phyloP scores from a whole-genome alignment of 192 early-diverging fungal genomes.

The Allomyces arbusculus region DNA sequence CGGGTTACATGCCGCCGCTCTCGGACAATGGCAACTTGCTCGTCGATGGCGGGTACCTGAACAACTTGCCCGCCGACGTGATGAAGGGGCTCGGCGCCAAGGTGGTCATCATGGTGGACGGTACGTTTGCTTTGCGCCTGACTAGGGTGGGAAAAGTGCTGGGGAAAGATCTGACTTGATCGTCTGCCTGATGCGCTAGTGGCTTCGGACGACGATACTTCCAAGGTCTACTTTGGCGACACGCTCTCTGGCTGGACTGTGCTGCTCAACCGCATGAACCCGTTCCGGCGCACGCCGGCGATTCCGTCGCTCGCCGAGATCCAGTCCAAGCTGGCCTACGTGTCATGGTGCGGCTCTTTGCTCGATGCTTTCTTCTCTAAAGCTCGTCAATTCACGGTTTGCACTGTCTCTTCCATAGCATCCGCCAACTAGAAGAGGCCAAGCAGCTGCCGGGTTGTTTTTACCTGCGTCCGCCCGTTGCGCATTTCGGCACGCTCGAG shows the following conservation, averaged over 20 bases:
- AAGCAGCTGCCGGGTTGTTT: constrained; percentile 58
- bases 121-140: constrained; percentile 1
- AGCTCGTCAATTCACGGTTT: too few species aligned
- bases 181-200: constrained; percentile 33
- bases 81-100: constrained; percentile 11
- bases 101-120: constrained; percentile 1
- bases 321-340: constrained; percentile 83
- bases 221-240: constrained; percentile 76
- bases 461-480: constrained; percentile 74
- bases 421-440: constrained; percentile 72
- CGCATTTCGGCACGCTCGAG: constrained; percentile 67
- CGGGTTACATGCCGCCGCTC: constrained; percentile 85
- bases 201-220: constrained; percentile 76
- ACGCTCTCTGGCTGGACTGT: constrained; percentile 85
- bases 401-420: constrained; percentile 7
- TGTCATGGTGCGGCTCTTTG: constrained; percentile 26
- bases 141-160: too few species aligned
- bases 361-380: too few species aligned
- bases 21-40: constrained; percentile 93
- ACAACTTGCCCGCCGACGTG: constrained; percentile 83
- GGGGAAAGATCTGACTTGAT: too few species aligned
- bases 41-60: constrained; percentile 97
- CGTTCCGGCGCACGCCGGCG: constrained; percentile 36
- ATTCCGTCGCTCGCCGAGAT: constrained; percentile 88
- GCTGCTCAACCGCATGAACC: constrained; percentile 59